Percentiles rank a stretch among this genome's conserved stretches.
These are phyloP conservation scores for Tuctoria greenei DNA, from an alignment of 176 grass and related monocot species.

Conservation along the genomic window DNA sequence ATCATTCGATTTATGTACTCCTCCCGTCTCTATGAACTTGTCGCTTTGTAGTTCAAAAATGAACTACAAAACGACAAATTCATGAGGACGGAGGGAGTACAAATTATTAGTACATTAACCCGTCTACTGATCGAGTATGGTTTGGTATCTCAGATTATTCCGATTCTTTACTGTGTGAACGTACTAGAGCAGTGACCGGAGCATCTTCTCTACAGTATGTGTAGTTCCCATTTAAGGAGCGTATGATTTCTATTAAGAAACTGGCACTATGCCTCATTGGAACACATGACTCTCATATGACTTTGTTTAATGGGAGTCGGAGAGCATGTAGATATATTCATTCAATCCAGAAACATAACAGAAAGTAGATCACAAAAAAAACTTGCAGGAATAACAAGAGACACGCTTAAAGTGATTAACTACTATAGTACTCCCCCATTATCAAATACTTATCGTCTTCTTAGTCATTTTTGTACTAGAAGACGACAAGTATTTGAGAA, in stretches of 20 bases:
- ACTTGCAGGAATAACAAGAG: no score
- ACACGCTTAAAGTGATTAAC: no score
- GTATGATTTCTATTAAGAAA: neutral
- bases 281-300: neutral
- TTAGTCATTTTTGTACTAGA: no score
- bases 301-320: neutral
- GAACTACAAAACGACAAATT: no score
- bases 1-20: neutral
- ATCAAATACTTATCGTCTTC: no score
- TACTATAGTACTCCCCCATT: no score
- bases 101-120: neutral
- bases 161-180: neutral
- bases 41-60: no score
- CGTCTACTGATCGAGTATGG: neutral
- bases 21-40: no score
- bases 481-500: no score
- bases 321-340: neutral
- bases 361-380: neutral
- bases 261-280: neutral
- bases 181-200: neutral
- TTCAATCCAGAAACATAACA: neutral
- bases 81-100: no score
- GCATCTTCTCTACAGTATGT: neutral
- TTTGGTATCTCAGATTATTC: conserved; percentile 15
- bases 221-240: neutral